These are phyloP conservation scores for Elasticomyces elasticus DNA, from an alignment of 495 filamentous ascomycete genomes.

Conservation along the genomic window DNA sequence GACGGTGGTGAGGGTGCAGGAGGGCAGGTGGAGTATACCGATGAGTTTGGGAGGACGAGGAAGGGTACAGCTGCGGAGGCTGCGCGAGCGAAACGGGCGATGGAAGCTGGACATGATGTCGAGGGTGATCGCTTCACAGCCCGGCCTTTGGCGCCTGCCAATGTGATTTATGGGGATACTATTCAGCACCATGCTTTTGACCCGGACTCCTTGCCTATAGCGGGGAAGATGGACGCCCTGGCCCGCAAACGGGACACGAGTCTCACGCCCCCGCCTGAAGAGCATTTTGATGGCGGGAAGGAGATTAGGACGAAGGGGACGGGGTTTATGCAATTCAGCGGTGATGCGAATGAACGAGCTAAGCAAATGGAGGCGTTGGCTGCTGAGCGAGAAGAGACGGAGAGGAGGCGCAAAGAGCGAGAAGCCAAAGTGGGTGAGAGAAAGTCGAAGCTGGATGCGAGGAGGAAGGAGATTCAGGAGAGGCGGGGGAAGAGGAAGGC, in stretches of 20 bases:
- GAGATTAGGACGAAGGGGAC: conserved; percentile 82
- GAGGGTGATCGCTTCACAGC: conserved; percentile 41
- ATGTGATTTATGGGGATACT: conserved; percentile 74
- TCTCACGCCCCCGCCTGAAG: conserved; percentile 60
- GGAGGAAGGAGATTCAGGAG: conserved; percentile 46
- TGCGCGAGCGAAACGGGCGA: conserved; percentile 42
- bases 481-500: conserved; percentile 51
- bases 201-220: conserved; percentile 45
- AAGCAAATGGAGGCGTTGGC: conserved; percentile 69
- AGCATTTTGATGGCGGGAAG: conserved; percentile 72
- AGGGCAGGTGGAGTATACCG: conserved; percentile 68
- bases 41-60: conserved; percentile 79
- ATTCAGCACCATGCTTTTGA: conserved; percentile 75
- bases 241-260: conserved; percentile 60
- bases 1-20: conserved; percentile 39
- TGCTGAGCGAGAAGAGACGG: conserved; percentile 57
- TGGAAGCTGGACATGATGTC: conserved; percentile 36
- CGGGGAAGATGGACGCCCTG: conserved; percentile 57
- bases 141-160: conserved; percentile 51
- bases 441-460: conserved; percentile 41
- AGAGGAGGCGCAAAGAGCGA: conserved; percentile 42
- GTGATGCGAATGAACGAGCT: conserved; percentile 52
- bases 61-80: conserved; percentile 55
- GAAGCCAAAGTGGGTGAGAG: conserved; percentile 42
- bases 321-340: conserved; percentile 80